Base-by-base conservation (phyloP, 2,329 filamentous ascomycete genomes). In the Neofusicoccum cordaticola region DNA sequence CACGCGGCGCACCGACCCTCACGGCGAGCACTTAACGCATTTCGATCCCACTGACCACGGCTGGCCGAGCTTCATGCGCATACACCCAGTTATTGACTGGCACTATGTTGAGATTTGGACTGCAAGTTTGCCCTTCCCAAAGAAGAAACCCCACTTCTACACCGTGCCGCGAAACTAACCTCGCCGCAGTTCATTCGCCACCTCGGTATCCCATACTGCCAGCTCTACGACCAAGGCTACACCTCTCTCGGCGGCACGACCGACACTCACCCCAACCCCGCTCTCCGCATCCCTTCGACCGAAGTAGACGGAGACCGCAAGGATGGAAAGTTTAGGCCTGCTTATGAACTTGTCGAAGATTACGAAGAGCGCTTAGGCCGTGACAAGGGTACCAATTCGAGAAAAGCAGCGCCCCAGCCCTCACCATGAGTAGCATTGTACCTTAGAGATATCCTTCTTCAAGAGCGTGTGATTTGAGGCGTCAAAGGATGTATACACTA, bases 11-110 rank as follows among this genome's bases (percentile, higher is more conserved):
- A 97, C 95, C 3, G 95, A 99, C 77, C 95, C 95, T 6, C 93
- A 98, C 75, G 92, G 94, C 52, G 88, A 87, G 70, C 82, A 84
- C 15, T 77, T 99, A 71, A 90, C 85, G 44, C 87, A 91, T 77
- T 98, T 98, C 74, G 91, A 96, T 74, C 85, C 84, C 58, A 99
- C 95, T 4, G 95, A 98, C 77, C 82, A 85, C 41, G 93, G 90
- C 2, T 99, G 95, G 95, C 95, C 95, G 41, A 81, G 84, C 48
- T 97, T 98, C 73, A 93, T 98, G 88, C 87, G 95, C 65, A 84
- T 98, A 66, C 93, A 99, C 77, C 94, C 95, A 0, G 91, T 99
- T 9, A 93, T 99, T 73, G 95, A 99, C 78, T 99, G 95, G 95
- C 92, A 95, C 76, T 97, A 97, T 77, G 86, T 87, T 11, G 94